Percentiles rank a stretch among this genome's conserved stretches.
Conservation (phyloP, 257 asterid genomes). For the Osmanthus fragrans region DNA sequence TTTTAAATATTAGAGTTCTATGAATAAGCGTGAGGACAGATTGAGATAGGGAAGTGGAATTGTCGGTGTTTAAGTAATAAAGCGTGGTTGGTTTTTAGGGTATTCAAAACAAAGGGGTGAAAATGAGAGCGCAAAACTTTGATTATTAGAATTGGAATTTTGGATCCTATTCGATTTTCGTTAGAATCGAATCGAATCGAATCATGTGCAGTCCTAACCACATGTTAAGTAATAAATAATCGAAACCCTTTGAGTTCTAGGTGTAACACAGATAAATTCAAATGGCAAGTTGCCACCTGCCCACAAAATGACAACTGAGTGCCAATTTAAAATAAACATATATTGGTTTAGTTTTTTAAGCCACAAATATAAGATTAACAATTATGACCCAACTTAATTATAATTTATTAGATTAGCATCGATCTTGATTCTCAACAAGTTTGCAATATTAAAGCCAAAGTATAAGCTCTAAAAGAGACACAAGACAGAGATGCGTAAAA, state of each 20-base stretch:
- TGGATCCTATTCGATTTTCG: too few species aligned
- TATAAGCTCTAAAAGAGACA: too few species aligned
- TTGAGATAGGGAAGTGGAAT: neutral
- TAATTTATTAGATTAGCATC: neutral
- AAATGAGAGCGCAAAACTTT: too few species aligned
- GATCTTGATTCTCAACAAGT: too few species aligned
- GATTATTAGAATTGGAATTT: too few species aligned
- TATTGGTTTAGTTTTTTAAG: conserved; percentile 6
- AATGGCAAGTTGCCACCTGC: conserved; percentile 21
- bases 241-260: conserved; percentile 24
- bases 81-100: neutral
- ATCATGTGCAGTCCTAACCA: neutral
- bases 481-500: too few species aligned
- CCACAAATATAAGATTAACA: conserved; percentile 20
- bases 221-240: conserved; percentile 19
- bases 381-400: conserved; percentile 9
- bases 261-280: conserved; percentile 23
- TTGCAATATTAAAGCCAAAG: too few species aligned
- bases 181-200: too few species aligned
- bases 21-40: neutral
- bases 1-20: too few species aligned
- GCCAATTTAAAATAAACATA: neutral
- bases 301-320: neutral
- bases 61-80: neutral
- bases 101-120: neutral